Evolutionary conservation across 495 filamentous ascomycete genomes (phyloP).

Genomic region (Barbatosphaeria neglecta): DNA sequence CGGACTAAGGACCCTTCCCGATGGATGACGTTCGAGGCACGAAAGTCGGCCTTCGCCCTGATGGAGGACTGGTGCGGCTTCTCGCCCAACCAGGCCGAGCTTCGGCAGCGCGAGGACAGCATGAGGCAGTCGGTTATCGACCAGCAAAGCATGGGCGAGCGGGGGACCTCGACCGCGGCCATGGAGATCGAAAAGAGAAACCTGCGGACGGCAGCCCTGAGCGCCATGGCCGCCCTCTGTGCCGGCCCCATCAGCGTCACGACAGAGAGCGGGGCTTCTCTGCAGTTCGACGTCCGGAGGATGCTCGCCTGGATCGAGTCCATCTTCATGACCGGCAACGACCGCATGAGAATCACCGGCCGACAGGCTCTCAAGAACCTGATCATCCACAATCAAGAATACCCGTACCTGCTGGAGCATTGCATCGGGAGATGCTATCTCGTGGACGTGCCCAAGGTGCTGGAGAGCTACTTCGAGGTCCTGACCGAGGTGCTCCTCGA

Average conservation of each 20-base stretch:
- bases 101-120: slow-evolving; percentile 70
- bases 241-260: slow-evolving; percentile 82
- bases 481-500: slow-evolving; percentile 77
- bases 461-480: slow-evolving; percentile 93
- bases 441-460: slow-evolving; percentile 60
- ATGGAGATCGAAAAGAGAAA: slow-evolving; percentile 96
- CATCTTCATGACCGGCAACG: slow-evolving; percentile 81
- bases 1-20: slow-evolving; percentile 71
- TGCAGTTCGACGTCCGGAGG: slow-evolving; percentile 82
- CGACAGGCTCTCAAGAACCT: slow-evolving; percentile 82
- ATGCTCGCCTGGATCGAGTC: slow-evolving; percentile 92
- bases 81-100: slow-evolving; percentile 78
- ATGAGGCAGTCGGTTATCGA: slow-evolving; percentile 74
- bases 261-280: slow-evolving; percentile 67
- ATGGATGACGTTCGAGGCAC: slow-evolving; percentile 92
- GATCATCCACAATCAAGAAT: slow-evolving; percentile 78
- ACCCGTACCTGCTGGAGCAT: slow-evolving; percentile 70
- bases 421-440: slow-evolving; percentile 83
- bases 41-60: slow-evolving; percentile 84
- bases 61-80: slow-evolving; percentile 99
- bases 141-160: slow-evolving; percentile 49
- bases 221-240: slow-evolving; percentile 91
- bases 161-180: slow-evolving; percentile 65
- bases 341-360: slow-evolving; percentile 86
- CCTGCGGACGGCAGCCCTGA: slow-evolving; percentile 77